Conservation (phyloP, 768 basidiomycete species). For the Suillus luteus region DNA sequence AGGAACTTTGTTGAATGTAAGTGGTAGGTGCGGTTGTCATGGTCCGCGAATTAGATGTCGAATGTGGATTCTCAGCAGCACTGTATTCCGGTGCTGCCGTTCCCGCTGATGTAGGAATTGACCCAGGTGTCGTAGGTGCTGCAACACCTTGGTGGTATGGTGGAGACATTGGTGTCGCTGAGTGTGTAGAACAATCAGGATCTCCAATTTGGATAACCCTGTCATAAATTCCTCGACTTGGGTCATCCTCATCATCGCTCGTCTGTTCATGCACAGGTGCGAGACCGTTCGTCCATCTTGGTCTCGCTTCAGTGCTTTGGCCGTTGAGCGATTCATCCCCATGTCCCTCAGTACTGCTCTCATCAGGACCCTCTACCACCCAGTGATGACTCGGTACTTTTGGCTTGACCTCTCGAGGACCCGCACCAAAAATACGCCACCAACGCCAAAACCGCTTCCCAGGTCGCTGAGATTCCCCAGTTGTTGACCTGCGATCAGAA, state of each 20-base stretch:
- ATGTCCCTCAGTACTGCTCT: constrained; percentile 22
- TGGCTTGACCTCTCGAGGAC: constrained; percentile 29
- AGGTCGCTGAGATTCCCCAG: constrained; percentile 12
- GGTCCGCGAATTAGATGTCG: not conserved
- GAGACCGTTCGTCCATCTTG: constrained; percentile 13
- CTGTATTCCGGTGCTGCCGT: constrained; percentile 12
- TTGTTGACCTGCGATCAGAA: not conserved
- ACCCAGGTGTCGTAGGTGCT: not conserved
- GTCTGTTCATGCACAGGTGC: constrained; percentile 16
- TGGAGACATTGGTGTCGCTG: constrained; percentile 16
- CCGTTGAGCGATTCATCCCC: constrained; percentile 16
- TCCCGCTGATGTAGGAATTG: constrained; percentile 2
- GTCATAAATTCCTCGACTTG: not conserved
- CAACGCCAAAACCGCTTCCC: constrained; percentile 20
- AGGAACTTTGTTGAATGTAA: not conserved
- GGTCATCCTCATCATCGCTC: constrained; percentile 12
- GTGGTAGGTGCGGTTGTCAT: constrained; percentile 1
- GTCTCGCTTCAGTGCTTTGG: constrained; percentile 10
- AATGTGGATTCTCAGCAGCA: not conserved
- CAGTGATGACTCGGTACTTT: constrained; percentile 23
- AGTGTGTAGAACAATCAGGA: constrained; percentile 16
- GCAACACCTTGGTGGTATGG: not conserved
- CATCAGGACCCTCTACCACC: constrained; percentile 30
- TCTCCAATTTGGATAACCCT: constrained; percentile 26
- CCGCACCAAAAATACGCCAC: constrained; percentile 28